phyloP scores from a whole-genome alignment of 2,329 filamentous ascomycete genomes.

The Pyrenophora tritici-repentis region DNA sequence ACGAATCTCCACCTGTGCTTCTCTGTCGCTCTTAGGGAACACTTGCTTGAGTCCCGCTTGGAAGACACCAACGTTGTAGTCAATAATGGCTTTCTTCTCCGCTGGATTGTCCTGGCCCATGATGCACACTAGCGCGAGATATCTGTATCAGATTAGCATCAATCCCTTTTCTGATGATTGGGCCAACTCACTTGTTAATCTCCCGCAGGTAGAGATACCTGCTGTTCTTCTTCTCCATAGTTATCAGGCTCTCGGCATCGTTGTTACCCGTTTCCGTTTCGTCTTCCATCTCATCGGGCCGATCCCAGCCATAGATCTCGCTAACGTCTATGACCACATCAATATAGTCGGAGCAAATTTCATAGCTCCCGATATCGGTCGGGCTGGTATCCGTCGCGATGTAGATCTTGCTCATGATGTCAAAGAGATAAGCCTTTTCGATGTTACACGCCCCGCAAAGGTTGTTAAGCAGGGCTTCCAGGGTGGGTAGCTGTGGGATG shows the following conservation, averaged over 20 bases:
- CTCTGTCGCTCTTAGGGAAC: conserved; percentile 59
- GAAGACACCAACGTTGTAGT: conserved; percentile 84
- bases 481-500: conserved; percentile 87
- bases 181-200: conserved; percentile 64
- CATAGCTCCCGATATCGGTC: conserved; percentile 93
- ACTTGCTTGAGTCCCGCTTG: conserved; percentile 79
- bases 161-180: not conserved
- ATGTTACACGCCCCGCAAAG: conserved; percentile 92
- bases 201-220: conserved; percentile 68
- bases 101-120: conserved; percentile 83
- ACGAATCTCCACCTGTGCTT: conserved; percentile 31
- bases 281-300: conserved; percentile 41
- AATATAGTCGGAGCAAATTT: conserved; percentile 98
- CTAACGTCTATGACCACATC: conserved; percentile 97
- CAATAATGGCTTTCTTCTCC: conserved; percentile 81
- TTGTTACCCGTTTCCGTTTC: conserved; percentile 52
- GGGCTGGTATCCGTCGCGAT: conserved; percentile 94
- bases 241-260: conserved; percentile 66
- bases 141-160: conserved; percentile 51
- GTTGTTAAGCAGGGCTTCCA: conserved; percentile 93
- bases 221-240: conserved; percentile 62
- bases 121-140: conserved; percentile 80
- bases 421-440: conserved; percentile 97
- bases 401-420: conserved; percentile 97
- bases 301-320: conserved; percentile 85